A percentile compares a stretch with the other conserved stretches of the same genome.
phyloP scores from a whole-genome alignment of 768 basidiomycete species.

The Tremella mesenterica region DNA sequence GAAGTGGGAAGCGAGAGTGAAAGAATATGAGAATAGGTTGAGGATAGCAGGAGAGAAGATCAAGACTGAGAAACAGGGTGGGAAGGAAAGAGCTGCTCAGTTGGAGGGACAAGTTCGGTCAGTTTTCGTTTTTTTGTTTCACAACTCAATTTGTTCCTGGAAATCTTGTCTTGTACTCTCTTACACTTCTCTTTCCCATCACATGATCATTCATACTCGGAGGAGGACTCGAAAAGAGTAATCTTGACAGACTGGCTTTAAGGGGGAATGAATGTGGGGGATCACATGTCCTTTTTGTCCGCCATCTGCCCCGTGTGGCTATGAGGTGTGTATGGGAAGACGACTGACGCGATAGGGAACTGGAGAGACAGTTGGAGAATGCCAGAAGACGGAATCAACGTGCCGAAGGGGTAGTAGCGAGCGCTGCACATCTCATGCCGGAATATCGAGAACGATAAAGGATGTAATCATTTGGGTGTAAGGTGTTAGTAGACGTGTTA shows the following conservation, averaged over 20 bases:
- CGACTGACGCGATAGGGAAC: conserved; percentile 49
- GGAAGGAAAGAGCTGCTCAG: conserved; percentile 59
- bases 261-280: no score
- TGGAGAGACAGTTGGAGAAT: conserved; percentile 67
- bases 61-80: conserved; percentile 86
- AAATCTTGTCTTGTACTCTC: no score
- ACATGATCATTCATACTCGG: no score
- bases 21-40: conserved; percentile 75
- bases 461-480: no score
- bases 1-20: conserved; percentile 93
- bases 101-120: conserved; percentile 41
- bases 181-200: no score
- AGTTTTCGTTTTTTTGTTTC: conserved; percentile 2
- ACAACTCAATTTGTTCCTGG: no score
- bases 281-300: not conserved
- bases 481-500: no score
- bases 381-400: conserved; percentile 60
- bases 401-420: conserved; percentile 36
- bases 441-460: no score
- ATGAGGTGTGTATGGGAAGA: not conserved
- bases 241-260: no score
- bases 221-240: no score
- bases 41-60: conserved; percentile 81
- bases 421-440: conserved; percentile 21
- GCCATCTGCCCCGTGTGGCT: not conserved